Conservation (phyloP, 2,329 filamentous ascomycete genomes). For the Botrytis cinerea region DNA sequence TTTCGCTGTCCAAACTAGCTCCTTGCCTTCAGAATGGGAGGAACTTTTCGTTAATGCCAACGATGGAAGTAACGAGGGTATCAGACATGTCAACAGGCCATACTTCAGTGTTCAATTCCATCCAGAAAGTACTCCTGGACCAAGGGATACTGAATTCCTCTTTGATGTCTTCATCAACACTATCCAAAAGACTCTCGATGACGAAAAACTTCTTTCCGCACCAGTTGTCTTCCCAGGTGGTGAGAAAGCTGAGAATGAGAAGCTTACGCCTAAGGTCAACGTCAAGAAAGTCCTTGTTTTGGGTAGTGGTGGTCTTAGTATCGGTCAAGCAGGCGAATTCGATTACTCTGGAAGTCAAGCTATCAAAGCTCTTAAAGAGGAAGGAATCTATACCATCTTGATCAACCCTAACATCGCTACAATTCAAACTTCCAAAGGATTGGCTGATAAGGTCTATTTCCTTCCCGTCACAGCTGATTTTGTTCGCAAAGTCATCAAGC, state of each 20-base stretch:
- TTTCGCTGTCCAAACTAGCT: constrained; percentile 83
- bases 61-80: constrained; percentile 97
- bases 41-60: constrained; percentile 98
- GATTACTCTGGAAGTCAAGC: constrained; percentile 96
- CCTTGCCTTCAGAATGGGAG: constrained; percentile 77
- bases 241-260: constrained; percentile 74
- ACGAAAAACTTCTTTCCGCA: constrained; percentile 65
- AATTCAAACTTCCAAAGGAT: constrained; percentile 94
- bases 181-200: constrained; percentile 70
- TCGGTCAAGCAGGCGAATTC: constrained; percentile 97
- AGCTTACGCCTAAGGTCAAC: constrained; percentile 75
- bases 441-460: constrained; percentile 98
- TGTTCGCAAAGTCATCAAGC: constrained; percentile 95
- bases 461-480: constrained; percentile 97
- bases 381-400: constrained; percentile 84
- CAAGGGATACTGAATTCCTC: constrained; percentile 91
- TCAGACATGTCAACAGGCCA: constrained; percentile 79
- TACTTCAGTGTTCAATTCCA: constrained; percentile 99
- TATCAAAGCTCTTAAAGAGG: constrained; percentile 94
- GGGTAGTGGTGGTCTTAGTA: constrained; percentile 90
- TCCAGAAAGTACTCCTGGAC: constrained; percentile 93
- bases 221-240: constrained; percentile 89
- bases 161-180: constrained; percentile 96
- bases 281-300: constrained; percentile 98
- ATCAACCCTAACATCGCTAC: constrained; percentile 99